Base-by-base conservation (phyloP, 2,329 filamentous ascomycete genomes). In the Calonectria hongkongensis region DNA sequence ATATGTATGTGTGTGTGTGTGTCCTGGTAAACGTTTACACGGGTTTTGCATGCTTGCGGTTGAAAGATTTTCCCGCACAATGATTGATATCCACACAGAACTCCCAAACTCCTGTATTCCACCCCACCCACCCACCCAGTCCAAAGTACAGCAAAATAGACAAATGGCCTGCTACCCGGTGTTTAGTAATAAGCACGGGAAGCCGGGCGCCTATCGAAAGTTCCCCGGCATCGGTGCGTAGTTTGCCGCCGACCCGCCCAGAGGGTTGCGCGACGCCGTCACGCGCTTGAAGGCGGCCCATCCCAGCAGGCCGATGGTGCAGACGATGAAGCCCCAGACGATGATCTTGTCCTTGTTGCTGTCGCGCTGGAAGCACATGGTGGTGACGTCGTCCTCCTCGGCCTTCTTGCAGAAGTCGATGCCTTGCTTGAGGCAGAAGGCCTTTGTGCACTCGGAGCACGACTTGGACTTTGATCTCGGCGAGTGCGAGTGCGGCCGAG, bases 311-410 rank as follows among this genome's bases (percentile, higher is more conserved):
- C 90, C 90, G 4, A 87, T 79, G 0, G 90, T 92, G 66, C 88
- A 89, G 12, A 91, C 80, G 62, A 93, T 88, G 82, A 93, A 93
- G 1, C 85, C 88, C 88, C 91, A 91, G 4, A 93, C 91, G 43
- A 93, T 92, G 76, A 92, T 87, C 83, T 89, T 88, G 83, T 93
- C 91, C 84, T 93, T 93, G 82, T 88, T 88, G 81, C 89, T 91
- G 82, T 93, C 91, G 75, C 91, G 88, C 86, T 93, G 90, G 83
- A 93, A 93, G 81, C 91, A 93, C 79, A 88, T 86, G 33, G 91
- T 91, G 50, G 89, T 84, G 25, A 93, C 89, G 79, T 93, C 90
- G 79, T 88, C 89, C 76, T 92, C 90, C 75, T 88, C 87, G 66
- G 90, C 90, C 75, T 88, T 87, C 78, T 90, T 89, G 86, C 91